Evolutionary conservation across 306 rosid genomes (phyloP), one percentile per base, ranked within the genome.

Genomic region (Cicer judaicum): DNA sequence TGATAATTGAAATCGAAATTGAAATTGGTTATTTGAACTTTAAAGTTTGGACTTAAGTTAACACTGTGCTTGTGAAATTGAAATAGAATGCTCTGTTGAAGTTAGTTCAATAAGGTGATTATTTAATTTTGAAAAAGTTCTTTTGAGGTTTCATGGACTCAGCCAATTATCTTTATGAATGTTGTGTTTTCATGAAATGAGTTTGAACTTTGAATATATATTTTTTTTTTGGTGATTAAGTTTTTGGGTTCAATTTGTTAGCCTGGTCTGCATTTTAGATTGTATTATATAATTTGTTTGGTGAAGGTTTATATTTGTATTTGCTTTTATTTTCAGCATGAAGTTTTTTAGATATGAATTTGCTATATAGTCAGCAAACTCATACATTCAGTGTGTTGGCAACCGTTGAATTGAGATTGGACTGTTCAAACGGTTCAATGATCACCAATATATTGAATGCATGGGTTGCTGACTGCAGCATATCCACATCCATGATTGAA

Each of bases 11-110:
- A 19, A 79, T 72, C 69, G 38, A 36, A 65, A 3, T 53, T 68
- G 47, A 36, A 65, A 5, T 53, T 68, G 47, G 46, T 41, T 64
- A 48, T 24, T 77, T 82, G 76, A 72, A 59, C 67, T 41, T 72
- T 73, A 64, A 46, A 11, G 14, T 72, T 42, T 2, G 15, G 10
- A 9, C 15, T 16, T 24, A 34, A 11, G 7, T 73, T 68, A 18
- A 9, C 59, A 8, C 18, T n/a, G 44, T 66, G 49, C 48, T 62
- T 78, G 75, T 78, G 75, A 72, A 79, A 70, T 75, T 79, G 78
- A 70, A 49, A 34, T 8, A 49, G 18, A 74, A 74, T 83, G 48
- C 59, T 73, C n/a, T 52, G 8, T 36, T 49, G 1, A 29, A 55
- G 54, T 78, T 68, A 43, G 44, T 81, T 74, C 61, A 50, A 6